phyloP scores from a whole-genome alignment of 1,284 basidiomycete species.

The Irpex sp. region DNA sequence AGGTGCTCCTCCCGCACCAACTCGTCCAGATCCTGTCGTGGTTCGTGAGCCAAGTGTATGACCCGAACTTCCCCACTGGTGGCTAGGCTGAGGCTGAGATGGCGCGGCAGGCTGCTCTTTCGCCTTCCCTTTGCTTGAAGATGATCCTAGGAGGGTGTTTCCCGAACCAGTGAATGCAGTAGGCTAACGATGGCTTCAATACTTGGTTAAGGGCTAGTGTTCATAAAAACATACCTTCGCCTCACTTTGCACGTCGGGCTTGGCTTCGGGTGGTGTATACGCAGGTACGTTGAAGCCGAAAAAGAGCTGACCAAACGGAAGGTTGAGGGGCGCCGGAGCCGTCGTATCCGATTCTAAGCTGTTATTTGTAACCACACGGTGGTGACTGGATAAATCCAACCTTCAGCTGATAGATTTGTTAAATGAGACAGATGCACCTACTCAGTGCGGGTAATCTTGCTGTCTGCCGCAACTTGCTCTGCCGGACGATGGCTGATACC shows the following conservation, averaged over 20 bases:
- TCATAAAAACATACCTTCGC: conserved; percentile 16
- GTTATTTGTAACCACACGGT: conserved; percentile 82
- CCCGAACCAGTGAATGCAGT: background rate
- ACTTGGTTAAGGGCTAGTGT: background rate
- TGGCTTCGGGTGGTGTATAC: conserved; percentile 46
- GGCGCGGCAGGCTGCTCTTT: background rate
- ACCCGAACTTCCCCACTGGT: background rate
- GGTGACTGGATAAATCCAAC: conserved; percentile 51
- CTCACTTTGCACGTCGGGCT: conserved; percentile 9
- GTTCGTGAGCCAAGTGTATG: background rate
- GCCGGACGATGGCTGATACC: conserved; percentile 81
- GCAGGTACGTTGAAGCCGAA: conserved; percentile 84
- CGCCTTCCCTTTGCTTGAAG: background rate
- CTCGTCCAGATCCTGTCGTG: background rate
- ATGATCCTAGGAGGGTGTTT: background rate
- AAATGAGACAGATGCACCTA: conserved; percentile 40
- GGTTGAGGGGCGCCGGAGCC: conserved; percentile 85
- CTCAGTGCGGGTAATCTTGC: conserved; percentile 89
- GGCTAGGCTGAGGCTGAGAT: background rate
- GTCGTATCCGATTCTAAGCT: conserved; percentile 73
- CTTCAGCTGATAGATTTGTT: conserved; percentile 9
- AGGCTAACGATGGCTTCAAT: background rate
- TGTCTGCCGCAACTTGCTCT: conserved; percentile 75
- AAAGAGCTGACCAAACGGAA: conserved; percentile 93
- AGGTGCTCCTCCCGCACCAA: background rate